Percentiles rank a stretch among this genome's conserved stretches.
phyloP scores from a whole-genome alignment of 2,329 filamentous ascomycete species.

The Neoscytalidium dimidiatum region DNA sequence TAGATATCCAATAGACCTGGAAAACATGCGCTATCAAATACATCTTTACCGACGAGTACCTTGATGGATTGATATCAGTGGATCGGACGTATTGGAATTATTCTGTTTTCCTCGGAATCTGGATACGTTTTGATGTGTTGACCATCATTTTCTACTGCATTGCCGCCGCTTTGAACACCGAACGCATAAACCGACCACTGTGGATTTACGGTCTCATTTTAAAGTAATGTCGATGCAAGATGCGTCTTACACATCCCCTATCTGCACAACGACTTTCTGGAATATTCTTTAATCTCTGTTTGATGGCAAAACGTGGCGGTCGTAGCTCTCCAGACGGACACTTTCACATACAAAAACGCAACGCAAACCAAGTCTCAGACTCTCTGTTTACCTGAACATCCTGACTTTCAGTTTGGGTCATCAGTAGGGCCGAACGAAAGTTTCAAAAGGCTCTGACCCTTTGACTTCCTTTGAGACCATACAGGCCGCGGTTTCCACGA shows the following conservation, averaged over 20 bases:
- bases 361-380: background rate
- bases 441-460: background rate
- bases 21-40: constrained; percentile 94
- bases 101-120: too few species aligned
- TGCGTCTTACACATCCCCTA: too few species aligned
- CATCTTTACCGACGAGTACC: constrained; percentile 65
- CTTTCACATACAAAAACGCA: background rate
- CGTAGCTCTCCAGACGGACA: too few species aligned
- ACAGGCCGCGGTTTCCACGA: background rate
- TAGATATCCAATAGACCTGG: constrained; percentile 79
- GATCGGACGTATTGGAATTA: background rate
- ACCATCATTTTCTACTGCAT: background rate
- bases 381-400: background rate
- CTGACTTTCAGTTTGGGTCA: background rate
- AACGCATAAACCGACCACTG: too few species aligned
- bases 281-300: too few species aligned
- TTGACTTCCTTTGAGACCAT: background rate
- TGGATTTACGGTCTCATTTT: too few species aligned
- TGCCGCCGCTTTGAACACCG: too few species aligned
- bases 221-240: too few species aligned
- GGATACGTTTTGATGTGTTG: background rate
- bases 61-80: too few species aligned
- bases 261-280: too few species aligned
- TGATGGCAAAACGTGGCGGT: too few species aligned
- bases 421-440: background rate